Base-by-base conservation (phyloP, 768 basidiomycete species). In the Pulveroboletus frians region DNA sequence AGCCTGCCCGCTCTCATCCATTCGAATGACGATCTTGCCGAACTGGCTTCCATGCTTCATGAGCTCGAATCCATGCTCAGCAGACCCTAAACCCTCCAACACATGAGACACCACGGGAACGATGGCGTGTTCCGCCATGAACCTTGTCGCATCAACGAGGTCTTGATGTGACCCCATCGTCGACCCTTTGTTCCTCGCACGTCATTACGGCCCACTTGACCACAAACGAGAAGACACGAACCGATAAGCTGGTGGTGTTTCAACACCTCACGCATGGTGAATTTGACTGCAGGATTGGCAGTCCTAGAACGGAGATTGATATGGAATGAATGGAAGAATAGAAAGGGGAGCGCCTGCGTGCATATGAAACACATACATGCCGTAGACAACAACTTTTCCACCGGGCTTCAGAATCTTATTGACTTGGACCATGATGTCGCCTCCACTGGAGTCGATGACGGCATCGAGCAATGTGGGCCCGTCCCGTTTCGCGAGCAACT, bases 91-190 rank as follows among this genome's bases (percentile, higher is more conserved):
- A 3, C 86, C 86, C 37, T 81, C 71, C n/a, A 90, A 61, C 23
- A 89, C 76, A 52, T 80, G 75, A 8, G 85, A 84, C 1, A 92
- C 78, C 42, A 85, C 71, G 3, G 89, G 89, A 1, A 79, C 71
- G 49, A 93, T 83, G 39, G 71, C 73, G 54, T 90, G 81, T 59
- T 82, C 65, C 3, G 72, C 67, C 20, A 92, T 65, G 67, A 93
- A 92, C 13, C 69, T 64, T 1, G 88, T 88, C 18, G 88, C 88
- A 29, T 81, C 80, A 45, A 75, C 64, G 50, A 92, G 73, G 67
- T 92, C 89, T 47, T 79, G 73, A 56, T 75, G 79, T 8, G 88
- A 90, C 15, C 88, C 90, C 88, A 92, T 89, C 23, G 84, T 89
- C 2, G 87, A 87, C 31, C 88, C 89, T 89, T 50, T 43, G 36